These are phyloP conservation scores for Fusarium sororula DNA, from an alignment of 2,329 filamentous ascomycete genomes.

Conservation along the genomic window DNA sequence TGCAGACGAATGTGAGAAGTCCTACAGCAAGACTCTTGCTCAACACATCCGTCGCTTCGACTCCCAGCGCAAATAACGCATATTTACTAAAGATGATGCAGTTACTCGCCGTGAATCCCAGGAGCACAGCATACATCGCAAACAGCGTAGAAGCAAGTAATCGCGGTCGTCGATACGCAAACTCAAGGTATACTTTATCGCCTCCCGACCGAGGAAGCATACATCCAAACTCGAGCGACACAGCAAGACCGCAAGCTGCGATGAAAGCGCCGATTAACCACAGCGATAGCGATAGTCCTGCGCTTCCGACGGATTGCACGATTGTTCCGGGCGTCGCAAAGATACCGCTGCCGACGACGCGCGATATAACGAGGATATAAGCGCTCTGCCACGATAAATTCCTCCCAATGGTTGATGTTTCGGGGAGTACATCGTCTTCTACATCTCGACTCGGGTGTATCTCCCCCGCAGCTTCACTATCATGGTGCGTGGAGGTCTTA, in stretches of 20 bases:
- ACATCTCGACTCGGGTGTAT: constrained; percentile 43
- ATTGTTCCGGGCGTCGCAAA: constrained; percentile 77
- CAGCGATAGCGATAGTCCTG: constrained; percentile 68
- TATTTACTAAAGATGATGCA: constrained; percentile 76
- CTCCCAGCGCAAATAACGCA: constrained; percentile 65
- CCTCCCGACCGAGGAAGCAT: constrained; percentile 77
- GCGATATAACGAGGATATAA: constrained; percentile 73
- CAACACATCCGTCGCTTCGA: constrained; percentile 59
- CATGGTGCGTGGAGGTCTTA: neutral
- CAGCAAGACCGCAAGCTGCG: constrained; percentile 67
- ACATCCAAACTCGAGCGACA: constrained; percentile 73
- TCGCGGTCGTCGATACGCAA: constrained; percentile 69
- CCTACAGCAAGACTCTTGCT: constrained; percentile 66
- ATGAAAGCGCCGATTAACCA: constrained; percentile 72
- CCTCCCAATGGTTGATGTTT: constrained; percentile 66
- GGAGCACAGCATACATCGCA: constrained; percentile 68
- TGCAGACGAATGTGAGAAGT: constrained; percentile 64
- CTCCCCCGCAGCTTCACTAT: constrained; percentile 3
- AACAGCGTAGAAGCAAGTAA: constrained; percentile 72
- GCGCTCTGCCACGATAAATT: constrained; percentile 70
- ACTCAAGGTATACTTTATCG: constrained; percentile 76
- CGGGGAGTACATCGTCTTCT: constrained; percentile 68
- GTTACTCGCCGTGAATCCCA: constrained; percentile 75
- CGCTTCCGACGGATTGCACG: constrained; percentile 71
- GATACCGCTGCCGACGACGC: constrained; percentile 76